phyloP scores from a whole-genome alignment of 1,284 basidiomycete species.

The Tausonia pullulans region DNA sequence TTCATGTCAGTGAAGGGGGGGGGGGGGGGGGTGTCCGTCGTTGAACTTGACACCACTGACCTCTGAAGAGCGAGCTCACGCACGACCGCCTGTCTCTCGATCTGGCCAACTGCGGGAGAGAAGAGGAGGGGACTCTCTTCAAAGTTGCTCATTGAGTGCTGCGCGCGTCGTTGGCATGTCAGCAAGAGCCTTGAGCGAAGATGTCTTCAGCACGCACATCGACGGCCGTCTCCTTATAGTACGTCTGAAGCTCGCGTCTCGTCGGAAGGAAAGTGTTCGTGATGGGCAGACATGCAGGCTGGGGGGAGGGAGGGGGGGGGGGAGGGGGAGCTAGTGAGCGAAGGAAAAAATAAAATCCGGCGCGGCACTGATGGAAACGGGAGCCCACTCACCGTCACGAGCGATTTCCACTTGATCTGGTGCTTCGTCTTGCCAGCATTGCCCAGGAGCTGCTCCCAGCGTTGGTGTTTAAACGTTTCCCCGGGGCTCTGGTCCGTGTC shows the following conservation, averaged over 20 bases:
- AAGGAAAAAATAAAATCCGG: background rate
- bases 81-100: slow-evolving; percentile 14
- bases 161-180: background rate
- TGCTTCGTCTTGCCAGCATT: slow-evolving; percentile 4
- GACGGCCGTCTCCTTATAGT: slow-evolving; percentile 3
- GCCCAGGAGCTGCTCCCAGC: slow-evolving; percentile 14
- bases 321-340: background rate
- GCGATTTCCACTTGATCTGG: slow-evolving; percentile 16
- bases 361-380: background rate
- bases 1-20: background rate
- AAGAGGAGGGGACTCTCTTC: slow-evolving; percentile 13
- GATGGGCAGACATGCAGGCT: slow-evolving; percentile 16
- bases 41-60: background rate
- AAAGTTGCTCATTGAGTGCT: slow-evolving; percentile 15
- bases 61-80: slow-evolving; percentile 4
- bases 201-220: background rate
- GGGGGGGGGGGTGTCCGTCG: background rate
- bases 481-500: too few relatives aligned
- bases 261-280: slow-evolving; percentile 13
- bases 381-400: slow-evolving; percentile 6
- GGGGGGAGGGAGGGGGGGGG: background rate
- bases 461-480: background rate
- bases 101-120: background rate
- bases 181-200: background rate
- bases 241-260: slow-evolving; percentile 3